Percentiles rank a stretch among this genome's conserved stretches.
Conservation (phyloP, 2,329 filamentous ascomycete species). For the Apiospora phragmitis region DNA sequence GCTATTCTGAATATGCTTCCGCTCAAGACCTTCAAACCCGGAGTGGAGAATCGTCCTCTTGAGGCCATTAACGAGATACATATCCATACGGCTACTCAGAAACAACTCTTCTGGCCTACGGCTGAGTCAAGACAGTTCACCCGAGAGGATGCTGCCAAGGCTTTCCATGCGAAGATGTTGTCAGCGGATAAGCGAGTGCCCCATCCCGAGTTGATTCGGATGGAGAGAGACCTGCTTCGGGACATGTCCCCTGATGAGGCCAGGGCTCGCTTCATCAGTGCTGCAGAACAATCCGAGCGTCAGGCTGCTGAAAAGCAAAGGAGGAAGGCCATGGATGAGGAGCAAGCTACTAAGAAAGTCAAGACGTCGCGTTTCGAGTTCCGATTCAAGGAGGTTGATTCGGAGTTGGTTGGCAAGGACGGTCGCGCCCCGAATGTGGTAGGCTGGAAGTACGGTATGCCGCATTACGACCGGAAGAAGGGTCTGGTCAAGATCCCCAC, state of each 20-base stretch:
- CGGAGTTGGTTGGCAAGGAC: conserved; percentile 54
- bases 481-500: conserved; percentile 70
- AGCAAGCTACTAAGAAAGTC: conserved; percentile 44
- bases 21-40: conserved; percentile 57
- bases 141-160: conserved; percentile 64
- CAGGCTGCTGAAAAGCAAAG: conserved; percentile 42
- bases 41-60: conserved; percentile 47
- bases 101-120: conserved; percentile 65
- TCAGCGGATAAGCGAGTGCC: conserved; percentile 62
- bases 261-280: conserved; percentile 38
- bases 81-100: conserved; percentile 60
- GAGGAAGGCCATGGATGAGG: conserved; percentile 31
- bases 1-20: conserved; percentile 82
- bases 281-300: conserved; percentile 40
- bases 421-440: conserved; percentile 53
- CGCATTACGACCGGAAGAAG: conserved; percentile 61
- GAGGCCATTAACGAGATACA: conserved; percentile 67
- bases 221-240: conserved; percentile 49
- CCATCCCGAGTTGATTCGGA: conserved; percentile 60
- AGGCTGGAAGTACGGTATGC: conserved; percentile 66
- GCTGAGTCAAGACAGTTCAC: conserved; percentile 65
- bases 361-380: conserved; percentile 60
- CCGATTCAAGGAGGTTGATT: conserved; percentile 60
- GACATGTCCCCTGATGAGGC: conserved; percentile 40
- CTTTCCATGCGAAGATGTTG: conserved; percentile 61